Evolutionary conservation across 2,329 filamentous ascomycete genomes (phyloP), one percentile per base, ranked within the genome.

Genomic region (Colletotrichum eremochloae): DNA sequence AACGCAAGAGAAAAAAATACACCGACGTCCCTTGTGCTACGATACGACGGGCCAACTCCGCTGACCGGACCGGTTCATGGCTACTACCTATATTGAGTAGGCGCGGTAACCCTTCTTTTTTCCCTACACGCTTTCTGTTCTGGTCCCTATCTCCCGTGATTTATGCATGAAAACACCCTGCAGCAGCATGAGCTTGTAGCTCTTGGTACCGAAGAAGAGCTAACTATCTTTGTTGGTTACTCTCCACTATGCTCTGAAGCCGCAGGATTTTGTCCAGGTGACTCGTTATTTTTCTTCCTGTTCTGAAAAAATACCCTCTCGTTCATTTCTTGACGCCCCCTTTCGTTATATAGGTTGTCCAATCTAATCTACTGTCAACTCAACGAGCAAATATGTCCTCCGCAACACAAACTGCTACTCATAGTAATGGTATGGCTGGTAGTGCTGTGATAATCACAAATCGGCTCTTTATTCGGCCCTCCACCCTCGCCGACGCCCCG

Each of bases 401-500:
- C 44, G 44, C 48, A 38, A 56, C 56, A 62, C 67, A 57, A 29
- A 56, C 38, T 38, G 24, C 18, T 33, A 56, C 65, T 18, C 56
- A 57, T 29, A 31, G 46, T 57, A 68, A 67, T 15, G 29, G 20
- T 29, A 31, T 29, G 42, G 42, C 68, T 44, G 18, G 29, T 11
- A 36, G 48, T 36, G 38, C 52, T 24, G 66, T 60, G 18, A 63
- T 71, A 44, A 29, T 24, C 24, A 72, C 69, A 9, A 69, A 46
- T 14, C 58, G 66, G 33, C 58, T 72, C 18, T 20, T 69, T 6
- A 53, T 72, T 29, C 69, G 69, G 46, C 66, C 65, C 33, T 63
- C 60, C 33, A 64, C 69, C 29, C 24, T 64, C 15, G 65, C 57
- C n/a, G 69, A 72, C 55, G 69, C 69, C 52, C 14, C 65, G n/a